Percentiles rank a stretch among this genome's conserved stretches.
phyloP scores from a whole-genome alignment of 495 filamentous ascomycete species.

The Daldinia bambusicola region DNA sequence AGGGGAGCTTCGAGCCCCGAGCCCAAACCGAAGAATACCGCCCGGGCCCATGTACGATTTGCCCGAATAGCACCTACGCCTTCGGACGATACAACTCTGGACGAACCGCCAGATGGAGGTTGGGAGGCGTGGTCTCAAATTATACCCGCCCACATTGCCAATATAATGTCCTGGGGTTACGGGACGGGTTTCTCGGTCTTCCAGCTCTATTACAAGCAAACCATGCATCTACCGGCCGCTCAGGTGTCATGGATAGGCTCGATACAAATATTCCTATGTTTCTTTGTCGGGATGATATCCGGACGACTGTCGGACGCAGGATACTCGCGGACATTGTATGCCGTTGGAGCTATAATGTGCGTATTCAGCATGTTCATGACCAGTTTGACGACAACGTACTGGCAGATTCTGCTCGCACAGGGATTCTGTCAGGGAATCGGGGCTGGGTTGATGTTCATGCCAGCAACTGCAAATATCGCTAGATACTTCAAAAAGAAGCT shows the following conservation, averaged over 20 bases:
- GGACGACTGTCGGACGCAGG: slow-evolving; percentile 55
- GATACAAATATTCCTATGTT: slow-evolving; percentile 56
- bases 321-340: slow-evolving; percentile 49
- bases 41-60: background rate
- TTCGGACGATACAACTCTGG: background rate
- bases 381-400: slow-evolving; percentile 50
- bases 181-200: slow-evolving; percentile 55
- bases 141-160: slow-evolving; percentile 49
- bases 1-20: background rate
- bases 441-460: slow-evolving; percentile 56
- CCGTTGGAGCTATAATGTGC: slow-evolving; percentile 44
- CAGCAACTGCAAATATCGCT: slow-evolving; percentile 51
- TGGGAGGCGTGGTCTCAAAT: slow-evolving; percentile 54
- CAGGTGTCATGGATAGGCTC: slow-evolving; percentile 59
- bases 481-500: slow-evolving; percentile 55
- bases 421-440: slow-evolving; percentile 54
- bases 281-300: slow-evolving; percentile 51
- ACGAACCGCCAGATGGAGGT: slow-evolving; percentile 53
- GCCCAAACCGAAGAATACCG: background rate
- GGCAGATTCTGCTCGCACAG: slow-evolving; percentile 57
- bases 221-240: slow-evolving; percentile 48
- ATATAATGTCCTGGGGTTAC: slow-evolving; percentile 58
- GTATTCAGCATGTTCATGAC: slow-evolving; percentile 57
- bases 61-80: background rate
- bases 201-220: slow-evolving; percentile 58